A percentile compares a stretch with the other conserved stretches of the same genome.
Evolutionary conservation across 2,329 filamentous ascomycete species (phyloP).

Genomic region (Phialophora macrospora): DNA sequence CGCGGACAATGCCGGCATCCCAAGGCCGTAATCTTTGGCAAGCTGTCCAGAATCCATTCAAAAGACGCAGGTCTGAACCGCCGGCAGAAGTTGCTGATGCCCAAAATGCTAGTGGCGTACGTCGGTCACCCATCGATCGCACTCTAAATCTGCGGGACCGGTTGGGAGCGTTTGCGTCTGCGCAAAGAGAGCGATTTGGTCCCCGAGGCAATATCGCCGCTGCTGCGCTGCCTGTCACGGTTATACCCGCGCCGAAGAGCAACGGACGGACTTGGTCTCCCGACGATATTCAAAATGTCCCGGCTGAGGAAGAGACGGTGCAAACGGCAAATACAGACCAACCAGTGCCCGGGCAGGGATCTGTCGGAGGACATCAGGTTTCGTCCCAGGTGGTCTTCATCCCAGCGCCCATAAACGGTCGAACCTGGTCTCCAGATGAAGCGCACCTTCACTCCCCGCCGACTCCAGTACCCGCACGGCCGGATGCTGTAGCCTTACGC

Average conservation of each 20-base stretch:
- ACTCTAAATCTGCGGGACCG: conserved; percentile 51
- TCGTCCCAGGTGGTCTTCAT: conserved; percentile 59
- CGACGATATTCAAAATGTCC: conserved; percentile 40
- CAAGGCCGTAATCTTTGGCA: conserved; percentile 53
- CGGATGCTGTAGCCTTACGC: conserved; percentile 7
- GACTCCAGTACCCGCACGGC: conserved; percentile 2
- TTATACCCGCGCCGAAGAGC: conserved; percentile 64
- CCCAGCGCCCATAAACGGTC: conserved; percentile 60
- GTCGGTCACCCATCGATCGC: conserved; percentile 35
- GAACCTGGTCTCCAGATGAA: conserved; percentile 60
- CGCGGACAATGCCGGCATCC: conserved; percentile 38
- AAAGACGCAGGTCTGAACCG: conserved; percentile 61
- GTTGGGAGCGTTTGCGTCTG: conserved; percentile 56
- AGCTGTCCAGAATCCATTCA: conserved; percentile 62
- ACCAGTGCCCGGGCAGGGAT: not conserved
- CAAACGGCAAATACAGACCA: conserved; percentile 1
- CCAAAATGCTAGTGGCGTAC: conserved; percentile 52
- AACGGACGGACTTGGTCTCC: conserved; percentile 62
- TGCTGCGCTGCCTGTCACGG: conserved; percentile 60
- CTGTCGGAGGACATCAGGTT: not conserved
- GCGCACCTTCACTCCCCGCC: conserved; percentile 20
- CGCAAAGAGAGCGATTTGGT: conserved; percentile 53
- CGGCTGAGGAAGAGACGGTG: conserved; percentile 13
- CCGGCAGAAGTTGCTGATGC: conserved; percentile 65
- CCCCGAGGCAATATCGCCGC: conserved; percentile 44